Conservation (phyloP, 2,329 filamentous ascomycete genomes). For the Talaromyces sp. region DNA sequence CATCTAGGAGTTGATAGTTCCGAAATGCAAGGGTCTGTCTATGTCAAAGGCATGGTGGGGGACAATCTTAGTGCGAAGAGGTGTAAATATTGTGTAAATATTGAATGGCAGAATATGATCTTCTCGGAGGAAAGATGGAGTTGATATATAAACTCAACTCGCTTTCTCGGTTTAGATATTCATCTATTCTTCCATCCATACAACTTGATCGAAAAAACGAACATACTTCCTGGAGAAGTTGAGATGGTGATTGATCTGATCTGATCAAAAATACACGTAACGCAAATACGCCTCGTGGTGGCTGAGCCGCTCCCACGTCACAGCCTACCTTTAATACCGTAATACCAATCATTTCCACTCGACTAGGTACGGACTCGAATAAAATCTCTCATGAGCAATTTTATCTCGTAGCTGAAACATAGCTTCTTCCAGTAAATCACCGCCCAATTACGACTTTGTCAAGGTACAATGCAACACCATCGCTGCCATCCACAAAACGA, state of each 20-base stretch:
- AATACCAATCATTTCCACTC: not conserved
- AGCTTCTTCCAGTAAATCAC: not conserved
- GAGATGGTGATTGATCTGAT: not conserved
- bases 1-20: constrained; percentile 2
- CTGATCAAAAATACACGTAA: constrained; percentile 4
- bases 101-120: too few species aligned
- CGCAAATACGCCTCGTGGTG: not conserved
- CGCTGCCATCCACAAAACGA: not conserved
- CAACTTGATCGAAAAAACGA: not conserved
- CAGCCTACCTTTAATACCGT: not conserved
- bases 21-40: not conserved
- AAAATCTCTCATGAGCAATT: constrained; percentile 4
- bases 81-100: not conserved
- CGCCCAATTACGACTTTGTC: not conserved
- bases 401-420: not conserved
- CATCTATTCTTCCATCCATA: not conserved
- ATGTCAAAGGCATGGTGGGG: not conserved
- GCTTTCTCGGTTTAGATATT: not conserved
- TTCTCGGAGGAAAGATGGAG: not conserved
- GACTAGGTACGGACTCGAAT: not conserved
- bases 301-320: not conserved
- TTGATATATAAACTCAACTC: not conserved
- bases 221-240: not conserved
- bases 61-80: not conserved
- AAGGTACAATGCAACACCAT: not conserved